phyloP scores from a whole-genome alignment of 2,329 filamentous ascomycete genomes.

The Bipolaris bicolor region DNA sequence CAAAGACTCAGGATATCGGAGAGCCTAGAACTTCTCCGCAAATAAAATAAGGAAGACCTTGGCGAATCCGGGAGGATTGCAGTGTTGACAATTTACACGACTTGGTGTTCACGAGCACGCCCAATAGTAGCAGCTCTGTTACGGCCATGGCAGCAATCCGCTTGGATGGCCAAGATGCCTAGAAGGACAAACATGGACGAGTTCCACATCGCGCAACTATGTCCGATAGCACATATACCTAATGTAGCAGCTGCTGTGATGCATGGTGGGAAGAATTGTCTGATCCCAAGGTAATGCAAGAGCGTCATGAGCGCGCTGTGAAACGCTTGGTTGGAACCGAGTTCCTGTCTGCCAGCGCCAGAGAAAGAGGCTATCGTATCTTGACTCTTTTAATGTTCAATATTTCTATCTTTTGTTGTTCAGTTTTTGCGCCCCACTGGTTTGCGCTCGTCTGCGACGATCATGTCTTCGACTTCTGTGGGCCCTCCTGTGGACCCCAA shows the following conservation, averaged over 20 bases:
- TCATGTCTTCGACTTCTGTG: not conserved
- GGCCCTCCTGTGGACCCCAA: slow-evolving; percentile 4
- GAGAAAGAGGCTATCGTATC: not conserved
- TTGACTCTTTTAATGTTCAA: not conserved
- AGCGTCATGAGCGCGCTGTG: not conserved
- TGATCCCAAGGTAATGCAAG: not conserved
- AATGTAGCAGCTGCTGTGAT: not conserved
- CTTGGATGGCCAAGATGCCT: slow-evolving; percentile 2
- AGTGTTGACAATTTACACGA: not conserved
- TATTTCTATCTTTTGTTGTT: not conserved
- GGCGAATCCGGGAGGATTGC: not conserved
- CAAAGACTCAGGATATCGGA: not conserved
- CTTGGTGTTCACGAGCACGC: not conserved
- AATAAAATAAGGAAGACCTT: not conserved
- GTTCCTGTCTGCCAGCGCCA: not conserved
- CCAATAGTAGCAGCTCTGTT: not conserved
- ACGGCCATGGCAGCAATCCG: not conserved
- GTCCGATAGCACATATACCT: not conserved
- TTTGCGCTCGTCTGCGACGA: not conserved
- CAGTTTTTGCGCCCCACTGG: not conserved
- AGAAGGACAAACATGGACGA: not conserved
- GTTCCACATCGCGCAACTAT: not conserved
- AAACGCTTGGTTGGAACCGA: not conserved
- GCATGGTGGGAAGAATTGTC: not conserved
- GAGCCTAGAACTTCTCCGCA: not conserved